A percentile compares a stretch with the other conserved stretches of the same genome.
These are phyloP conservation scores for Inga laurina DNA, from an alignment of 306 rosid genomes.

Conservation along the genomic window DNA sequence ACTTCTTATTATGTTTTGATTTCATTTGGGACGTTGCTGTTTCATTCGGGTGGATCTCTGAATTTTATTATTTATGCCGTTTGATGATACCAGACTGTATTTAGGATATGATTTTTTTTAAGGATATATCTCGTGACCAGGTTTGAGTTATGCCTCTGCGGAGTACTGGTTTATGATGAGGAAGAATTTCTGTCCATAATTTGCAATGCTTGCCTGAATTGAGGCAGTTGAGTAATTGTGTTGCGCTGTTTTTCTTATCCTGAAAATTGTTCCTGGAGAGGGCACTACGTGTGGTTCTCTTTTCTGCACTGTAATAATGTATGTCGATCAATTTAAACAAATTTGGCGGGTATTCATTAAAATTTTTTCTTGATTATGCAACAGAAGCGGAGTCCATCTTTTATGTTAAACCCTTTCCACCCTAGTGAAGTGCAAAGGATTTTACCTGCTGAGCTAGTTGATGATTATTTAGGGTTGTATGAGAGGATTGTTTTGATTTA, in stretches of 20 bases:
- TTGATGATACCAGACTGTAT: background rate
- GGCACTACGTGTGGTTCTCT: background rate
- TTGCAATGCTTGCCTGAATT: background rate
- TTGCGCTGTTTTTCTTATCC: background rate
- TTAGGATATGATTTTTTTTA: background rate
- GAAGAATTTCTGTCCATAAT: conserved; percentile 14
- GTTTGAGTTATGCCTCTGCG: background rate
- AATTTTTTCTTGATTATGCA: background rate
- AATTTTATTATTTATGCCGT: background rate
- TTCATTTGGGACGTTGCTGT: background rate
- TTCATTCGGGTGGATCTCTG: background rate
- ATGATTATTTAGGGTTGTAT: background rate
- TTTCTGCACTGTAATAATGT: background rate
- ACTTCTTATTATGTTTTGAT: background rate
- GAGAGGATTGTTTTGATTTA: background rate
- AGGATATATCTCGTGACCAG: background rate
- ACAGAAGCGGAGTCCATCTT: background rate
- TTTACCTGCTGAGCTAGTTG: background rate
- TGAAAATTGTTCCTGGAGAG: background rate
- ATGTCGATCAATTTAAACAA: background rate
- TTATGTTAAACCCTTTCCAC: background rate
- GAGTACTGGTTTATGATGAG: conserved; percentile 6
- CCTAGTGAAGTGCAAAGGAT: background rate
- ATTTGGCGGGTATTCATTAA: background rate
- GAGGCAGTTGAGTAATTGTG: background rate